Evolutionary conservation across 768 basidiomycete species (phyloP).

Genomic region (Imleria badia): DNA sequence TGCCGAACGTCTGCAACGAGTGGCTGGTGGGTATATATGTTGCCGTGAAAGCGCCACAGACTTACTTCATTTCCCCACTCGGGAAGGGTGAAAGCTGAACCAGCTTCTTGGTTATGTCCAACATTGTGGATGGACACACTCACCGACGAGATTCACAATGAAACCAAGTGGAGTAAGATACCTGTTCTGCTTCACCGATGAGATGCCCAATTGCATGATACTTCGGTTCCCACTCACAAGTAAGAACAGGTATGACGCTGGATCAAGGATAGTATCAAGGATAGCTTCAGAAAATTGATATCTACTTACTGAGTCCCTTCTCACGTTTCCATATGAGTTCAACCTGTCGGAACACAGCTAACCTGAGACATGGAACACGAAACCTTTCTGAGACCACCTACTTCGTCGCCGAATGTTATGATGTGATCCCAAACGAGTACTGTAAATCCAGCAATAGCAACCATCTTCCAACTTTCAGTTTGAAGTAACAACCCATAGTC

Average conservation of each 20-base stretch:
- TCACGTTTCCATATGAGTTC: slow-evolving; percentile 38
- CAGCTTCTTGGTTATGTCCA: neutral
- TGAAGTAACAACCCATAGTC: neutral
- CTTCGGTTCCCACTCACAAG: slow-evolving; percentile 27
- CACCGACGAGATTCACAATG: slow-evolving; percentile 50
- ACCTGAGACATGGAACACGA: neutral
- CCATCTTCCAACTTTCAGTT: slow-evolving; percentile 37
- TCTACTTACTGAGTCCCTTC: slow-evolving; percentile 35
- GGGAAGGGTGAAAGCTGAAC: slow-evolving; percentile 17
- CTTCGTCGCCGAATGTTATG: slow-evolving; percentile 39
- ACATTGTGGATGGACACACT: neutral
- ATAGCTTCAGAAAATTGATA: neutral
- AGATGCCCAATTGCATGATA: neutral
- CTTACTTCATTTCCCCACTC: slow-evolving; percentile 15
- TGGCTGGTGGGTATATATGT: neutral
- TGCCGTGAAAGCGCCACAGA: neutral
- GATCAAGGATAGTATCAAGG: neutral
- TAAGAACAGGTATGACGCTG: slow-evolving; percentile 38
- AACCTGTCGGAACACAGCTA: slow-evolving; percentile 22
- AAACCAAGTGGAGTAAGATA: slow-evolving; percentile 65
- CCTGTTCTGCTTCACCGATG: slow-evolving; percentile 46
- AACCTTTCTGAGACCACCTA: slow-evolving; percentile 12
- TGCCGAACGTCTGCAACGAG: slow-evolving; percentile 13
- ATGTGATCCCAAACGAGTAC: slow-evolving; percentile 50
- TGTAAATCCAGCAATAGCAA: slow-evolving; percentile 52